phyloP scores from a whole-genome alignment of 768 basidiomycete genomes.

The Porphyrellus cyaneotinctus region DNA sequence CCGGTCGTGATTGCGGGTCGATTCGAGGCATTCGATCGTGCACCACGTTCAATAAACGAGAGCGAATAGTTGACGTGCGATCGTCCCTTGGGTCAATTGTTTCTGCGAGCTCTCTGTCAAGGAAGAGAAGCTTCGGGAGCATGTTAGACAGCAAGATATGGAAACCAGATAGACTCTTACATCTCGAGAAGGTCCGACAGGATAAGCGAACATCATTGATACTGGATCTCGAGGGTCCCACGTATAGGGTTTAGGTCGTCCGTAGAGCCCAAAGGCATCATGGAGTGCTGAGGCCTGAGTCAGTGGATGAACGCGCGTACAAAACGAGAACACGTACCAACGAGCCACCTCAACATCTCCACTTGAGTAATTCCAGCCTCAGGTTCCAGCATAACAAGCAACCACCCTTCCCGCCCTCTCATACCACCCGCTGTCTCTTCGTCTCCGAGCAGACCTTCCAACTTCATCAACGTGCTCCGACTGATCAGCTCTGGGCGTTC shows the following conservation, averaged over 20 bases:
- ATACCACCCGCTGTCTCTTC: slow-evolving; percentile 68
- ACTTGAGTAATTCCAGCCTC: slow-evolving; percentile 59
- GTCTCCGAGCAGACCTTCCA: slow-evolving; percentile 80
- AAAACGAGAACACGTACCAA: slow-evolving; percentile 50
- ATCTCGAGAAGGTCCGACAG: slow-evolving; percentile 77
- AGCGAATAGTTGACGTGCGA: slow-evolving; percentile 65
- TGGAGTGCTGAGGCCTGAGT: slow-evolving; percentile 56
- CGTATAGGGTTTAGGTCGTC: slow-evolving; percentile 77
- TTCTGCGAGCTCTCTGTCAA: slow-evolving; percentile 81
- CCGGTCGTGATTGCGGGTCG: slow-evolving; percentile 15
- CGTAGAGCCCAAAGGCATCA: slow-evolving; percentile 85
- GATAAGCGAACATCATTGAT: slow-evolving; percentile 93
- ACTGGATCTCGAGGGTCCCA: slow-evolving; percentile 84
- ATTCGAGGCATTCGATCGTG: slow-evolving; percentile 56
- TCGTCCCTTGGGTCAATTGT: slow-evolving; percentile 73
- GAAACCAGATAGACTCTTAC: slow-evolving; percentile 43
- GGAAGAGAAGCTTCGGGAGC: slow-evolving; percentile 65
- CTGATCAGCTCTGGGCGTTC: slow-evolving; percentile 91
- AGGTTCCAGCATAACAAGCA: slow-evolving; percentile 87
- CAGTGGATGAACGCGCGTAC: background rate
- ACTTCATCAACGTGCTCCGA: slow-evolving; percentile 84
- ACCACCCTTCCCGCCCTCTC: slow-evolving; percentile 75
- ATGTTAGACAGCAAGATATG: slow-evolving; percentile 13
- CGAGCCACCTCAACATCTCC: slow-evolving; percentile 90
- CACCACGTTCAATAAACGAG: slow-evolving; percentile 58